Evolutionary conservation across 2,329 filamentous ascomycete species (phyloP).

Genomic region (Periconia sp.): DNA sequence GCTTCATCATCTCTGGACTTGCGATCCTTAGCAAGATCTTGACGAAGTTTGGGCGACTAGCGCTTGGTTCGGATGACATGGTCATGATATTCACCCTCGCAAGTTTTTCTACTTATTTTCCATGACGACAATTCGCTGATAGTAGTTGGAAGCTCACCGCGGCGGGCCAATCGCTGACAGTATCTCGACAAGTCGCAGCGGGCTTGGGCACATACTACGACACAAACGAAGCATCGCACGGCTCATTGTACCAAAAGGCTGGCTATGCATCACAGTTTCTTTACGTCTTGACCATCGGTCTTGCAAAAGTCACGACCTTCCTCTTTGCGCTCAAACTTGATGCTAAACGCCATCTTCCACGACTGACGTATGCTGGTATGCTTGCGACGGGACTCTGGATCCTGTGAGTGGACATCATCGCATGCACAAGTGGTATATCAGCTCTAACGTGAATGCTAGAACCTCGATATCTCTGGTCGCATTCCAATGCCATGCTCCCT

Average conservation of each 20-base stretch:
- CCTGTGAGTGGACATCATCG: too few relatives aligned
- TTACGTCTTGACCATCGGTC: conserved; percentile 2
- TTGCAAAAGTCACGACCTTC: not conserved
- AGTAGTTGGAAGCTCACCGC: not conserved
- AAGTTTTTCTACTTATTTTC: too few relatives aligned
- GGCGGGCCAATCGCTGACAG: conserved; percentile 6
- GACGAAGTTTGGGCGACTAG: conserved; percentile 12
- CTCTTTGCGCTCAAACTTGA: conserved; percentile 1
- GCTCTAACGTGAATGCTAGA: too few relatives aligned
- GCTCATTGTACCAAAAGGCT: conserved; percentile 11
- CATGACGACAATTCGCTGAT: too few relatives aligned
- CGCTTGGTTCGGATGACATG: not conserved
- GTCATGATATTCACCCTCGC: too few relatives aligned
- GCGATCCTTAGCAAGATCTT: conserved; percentile 9
- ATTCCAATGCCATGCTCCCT: too few relatives aligned
- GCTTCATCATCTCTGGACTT: conserved; percentile 12
- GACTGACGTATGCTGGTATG: too few relatives aligned
- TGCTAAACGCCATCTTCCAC: too few relatives aligned
- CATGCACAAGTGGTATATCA: too few relatives aligned
- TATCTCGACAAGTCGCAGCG: conserved; percentile 12
- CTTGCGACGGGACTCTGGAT: too few relatives aligned
- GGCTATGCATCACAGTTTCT: conserved; percentile 5
- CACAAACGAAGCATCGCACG: not conserved
- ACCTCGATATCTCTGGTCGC: too few relatives aligned
- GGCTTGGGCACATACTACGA: conserved; percentile 6